Conservation (phyloP, 345 rosid genomes). For the Brassica cretica region DNA sequence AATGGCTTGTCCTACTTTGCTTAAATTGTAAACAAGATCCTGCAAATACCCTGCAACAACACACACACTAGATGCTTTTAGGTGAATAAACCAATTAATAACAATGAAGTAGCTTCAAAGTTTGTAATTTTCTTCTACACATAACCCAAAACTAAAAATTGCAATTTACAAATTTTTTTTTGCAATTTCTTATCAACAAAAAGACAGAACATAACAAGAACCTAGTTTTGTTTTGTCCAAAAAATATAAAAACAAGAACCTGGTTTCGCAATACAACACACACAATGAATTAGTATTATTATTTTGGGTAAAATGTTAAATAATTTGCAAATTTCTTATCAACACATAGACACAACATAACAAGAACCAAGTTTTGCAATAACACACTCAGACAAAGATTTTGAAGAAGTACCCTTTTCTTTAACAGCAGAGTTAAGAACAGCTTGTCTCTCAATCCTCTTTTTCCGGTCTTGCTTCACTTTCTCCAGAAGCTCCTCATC, state of each 20-base stretch:
- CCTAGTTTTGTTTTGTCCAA: no score
- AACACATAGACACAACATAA: neutral
- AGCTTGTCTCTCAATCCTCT: constrained; percentile 87
- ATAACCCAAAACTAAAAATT: neutral
- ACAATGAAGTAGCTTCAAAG: neutral
- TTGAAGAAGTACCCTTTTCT: constrained; percentile 60
- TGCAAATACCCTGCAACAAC: constrained; percentile 74
- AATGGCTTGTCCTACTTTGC: constrained; percentile 89
- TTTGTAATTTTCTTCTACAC: neutral
- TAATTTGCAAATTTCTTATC: neutral
- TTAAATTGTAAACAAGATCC: constrained; percentile 84
- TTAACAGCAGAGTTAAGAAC: constrained; percentile 64
- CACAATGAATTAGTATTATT: no score
- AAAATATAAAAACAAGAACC: no score
- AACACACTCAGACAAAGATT: constrained; percentile 1
- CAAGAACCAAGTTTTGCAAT: neutral
- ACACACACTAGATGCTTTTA: constrained; percentile 10
- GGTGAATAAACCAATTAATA: neutral
- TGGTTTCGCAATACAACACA: no score
- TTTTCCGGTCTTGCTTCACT: constrained; percentile 80
- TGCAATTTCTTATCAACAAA: no score
- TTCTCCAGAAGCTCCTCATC: constrained; percentile 84
- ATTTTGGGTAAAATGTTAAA: no score
- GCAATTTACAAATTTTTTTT: no score
- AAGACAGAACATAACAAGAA: no score